Evolutionary conservation across 163 green algal genomes (phyloP).

Genomic region (Botryococcus braunii): DNA sequence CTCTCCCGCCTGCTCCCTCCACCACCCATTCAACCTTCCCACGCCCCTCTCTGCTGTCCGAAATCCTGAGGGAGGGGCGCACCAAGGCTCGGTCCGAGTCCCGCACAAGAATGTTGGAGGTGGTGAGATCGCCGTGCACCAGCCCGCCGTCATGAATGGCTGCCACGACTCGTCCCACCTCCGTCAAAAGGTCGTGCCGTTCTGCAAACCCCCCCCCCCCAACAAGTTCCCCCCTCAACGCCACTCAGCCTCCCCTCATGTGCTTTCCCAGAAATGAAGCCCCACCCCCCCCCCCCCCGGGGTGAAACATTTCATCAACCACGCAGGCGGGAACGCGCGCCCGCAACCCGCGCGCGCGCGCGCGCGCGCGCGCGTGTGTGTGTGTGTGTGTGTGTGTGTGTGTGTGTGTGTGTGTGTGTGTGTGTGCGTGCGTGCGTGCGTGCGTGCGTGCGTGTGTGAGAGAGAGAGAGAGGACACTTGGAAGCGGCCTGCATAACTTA

Average conservation of each 20-base stretch:
- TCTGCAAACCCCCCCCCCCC: neutral
- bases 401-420: too few species aligned
- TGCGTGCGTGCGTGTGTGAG: too few species aligned
- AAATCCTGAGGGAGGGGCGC: too few species aligned
- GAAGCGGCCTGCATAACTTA: too few species aligned
- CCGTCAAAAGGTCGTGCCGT: slow-evolving; percentile 23
- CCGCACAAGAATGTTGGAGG: slow-evolving; percentile 76
- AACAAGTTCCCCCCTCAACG: neutral
- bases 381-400: too few species aligned
- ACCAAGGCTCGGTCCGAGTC: neutral
- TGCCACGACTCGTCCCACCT: slow-evolving; percentile 62
- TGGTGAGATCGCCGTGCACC: slow-evolving; percentile 85
- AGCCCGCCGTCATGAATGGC: slow-evolving; percentile 81
- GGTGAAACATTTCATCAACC: neutral
- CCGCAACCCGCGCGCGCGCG: neutral
- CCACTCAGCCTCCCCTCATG: too few species aligned
- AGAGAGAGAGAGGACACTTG: too few species aligned
- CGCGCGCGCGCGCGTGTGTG: too few species aligned
- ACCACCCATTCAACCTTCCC: too few species aligned
- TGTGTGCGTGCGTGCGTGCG: too few species aligned
- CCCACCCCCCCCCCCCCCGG: neutral
- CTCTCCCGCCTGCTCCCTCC: too few species aligned
- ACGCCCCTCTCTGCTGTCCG: too few species aligned
- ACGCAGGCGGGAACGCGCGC: neutral
- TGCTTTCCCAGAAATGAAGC: neutral